phyloP scores from a whole-genome alignment of 805 yeast species.

The Lipomyces kockii region DNA sequence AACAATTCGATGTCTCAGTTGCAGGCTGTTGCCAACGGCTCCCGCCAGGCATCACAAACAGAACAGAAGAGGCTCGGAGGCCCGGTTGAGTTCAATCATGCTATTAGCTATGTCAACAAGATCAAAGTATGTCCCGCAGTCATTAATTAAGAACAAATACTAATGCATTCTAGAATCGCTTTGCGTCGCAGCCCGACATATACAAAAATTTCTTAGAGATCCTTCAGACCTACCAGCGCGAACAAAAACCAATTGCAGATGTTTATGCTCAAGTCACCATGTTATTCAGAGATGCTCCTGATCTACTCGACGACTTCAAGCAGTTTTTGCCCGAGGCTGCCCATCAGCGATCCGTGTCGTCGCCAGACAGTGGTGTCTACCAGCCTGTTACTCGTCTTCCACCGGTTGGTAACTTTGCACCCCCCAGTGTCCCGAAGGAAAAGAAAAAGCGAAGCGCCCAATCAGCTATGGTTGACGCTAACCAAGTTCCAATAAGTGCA shows the following conservation, averaged over 20 bases:
- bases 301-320: slow-evolving; percentile 89
- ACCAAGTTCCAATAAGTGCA: neutral
- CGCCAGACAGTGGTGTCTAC: slow-evolving; percentile 38
- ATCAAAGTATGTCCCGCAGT: slow-evolving; percentile 57
- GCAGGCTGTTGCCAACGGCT: slow-evolving; percentile 37
- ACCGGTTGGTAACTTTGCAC: slow-evolving; percentile 87
- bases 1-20: slow-evolving; percentile 33
- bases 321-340: slow-evolving; percentile 88
- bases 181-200: slow-evolving; percentile 91
- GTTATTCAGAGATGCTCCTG: slow-evolving; percentile 91
- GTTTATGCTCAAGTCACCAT: slow-evolving; percentile 92
- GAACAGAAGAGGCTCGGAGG: slow-evolving; percentile 46
- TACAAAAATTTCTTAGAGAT: slow-evolving; percentile 94
- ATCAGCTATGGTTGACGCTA: neutral
- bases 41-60: slow-evolving; percentile 32
- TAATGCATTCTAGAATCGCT: slow-evolving; percentile 58
- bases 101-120: slow-evolving; percentile 93
- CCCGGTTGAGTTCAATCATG: slow-evolving; percentile 96
- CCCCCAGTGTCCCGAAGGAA: slow-evolving; percentile 49
- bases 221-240: slow-evolving; percentile 94
- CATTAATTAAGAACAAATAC: neutral
- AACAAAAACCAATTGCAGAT: slow-evolving; percentile 91
- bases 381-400: slow-evolving; percentile 61
- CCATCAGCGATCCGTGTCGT: slow-evolving; percentile 41
- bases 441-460: slow-evolving; percentile 38